A percentile compares a stretch with the other conserved stretches of the same genome.
phyloP scores from a whole-genome alignment of 805 yeast species.

The Pichia heedii region DNA sequence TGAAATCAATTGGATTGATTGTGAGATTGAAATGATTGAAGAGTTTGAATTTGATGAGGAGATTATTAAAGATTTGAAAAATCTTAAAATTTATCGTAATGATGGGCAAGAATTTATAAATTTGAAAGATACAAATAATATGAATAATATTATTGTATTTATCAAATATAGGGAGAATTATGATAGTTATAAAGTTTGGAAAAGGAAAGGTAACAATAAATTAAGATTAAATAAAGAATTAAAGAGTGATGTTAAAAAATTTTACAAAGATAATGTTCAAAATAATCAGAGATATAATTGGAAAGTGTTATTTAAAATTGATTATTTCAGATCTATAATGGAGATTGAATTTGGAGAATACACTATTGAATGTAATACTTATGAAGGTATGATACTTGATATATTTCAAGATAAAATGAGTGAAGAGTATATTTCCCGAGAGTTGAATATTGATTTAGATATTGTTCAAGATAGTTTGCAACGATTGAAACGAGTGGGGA shows the following conservation, averaged over 20 bases:
- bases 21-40: slow-evolving; percentile 1
- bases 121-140: not conserved
- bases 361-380: not conserved
- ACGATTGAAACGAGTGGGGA: too few species aligned
- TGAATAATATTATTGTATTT: not conserved
- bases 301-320: not conserved
- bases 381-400: not conserved
- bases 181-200: not conserved
- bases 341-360: not conserved
- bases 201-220: not conserved
- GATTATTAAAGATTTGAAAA: not conserved
- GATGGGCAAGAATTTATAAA: not conserved
- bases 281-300: not conserved
- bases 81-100: too few species aligned
- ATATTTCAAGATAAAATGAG: not conserved
- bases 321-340: not conserved
- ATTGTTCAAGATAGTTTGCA: too few species aligned
- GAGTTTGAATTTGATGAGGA: not conserved
- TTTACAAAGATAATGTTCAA: not conserved
- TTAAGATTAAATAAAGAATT: not conserved
- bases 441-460: too few species aligned
- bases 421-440: too few species aligned
- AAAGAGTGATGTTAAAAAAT: not conserved
- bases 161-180: not conserved
- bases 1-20: not conserved